Conservation (phyloP, 768 basidiomycete genomes). For the Lentinula edodes region DNA sequence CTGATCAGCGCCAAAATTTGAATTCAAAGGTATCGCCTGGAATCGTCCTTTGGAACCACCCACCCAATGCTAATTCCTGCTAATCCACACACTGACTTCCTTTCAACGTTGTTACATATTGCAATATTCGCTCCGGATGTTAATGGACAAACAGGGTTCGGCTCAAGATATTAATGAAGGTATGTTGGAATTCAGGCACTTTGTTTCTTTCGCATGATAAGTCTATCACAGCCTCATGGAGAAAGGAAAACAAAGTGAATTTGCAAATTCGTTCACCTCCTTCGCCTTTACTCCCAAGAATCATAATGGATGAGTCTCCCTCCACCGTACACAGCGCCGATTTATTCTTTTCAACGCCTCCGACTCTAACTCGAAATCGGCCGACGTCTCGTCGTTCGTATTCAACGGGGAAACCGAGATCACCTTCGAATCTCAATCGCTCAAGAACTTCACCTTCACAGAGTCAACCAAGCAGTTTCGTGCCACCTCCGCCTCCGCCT, state of each 20-base stretch:
- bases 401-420: background rate
- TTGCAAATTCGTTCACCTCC: conserved; percentile 13
- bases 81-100: no score
- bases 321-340: conserved; percentile 17
- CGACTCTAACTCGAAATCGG: conserved; percentile 10
- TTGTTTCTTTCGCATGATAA: background rate
- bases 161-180: background rate
- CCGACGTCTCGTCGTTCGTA: background rate
- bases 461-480: background rate
- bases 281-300: conserved; percentile 11
- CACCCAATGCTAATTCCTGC: no score
- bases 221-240: conserved; percentile 4
- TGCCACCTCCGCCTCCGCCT: conserved; percentile 14
- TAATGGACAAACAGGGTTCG: background rate
- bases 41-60: no score
- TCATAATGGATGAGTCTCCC: conserved; percentile 7
- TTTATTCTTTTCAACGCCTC: conserved; percentile 17
- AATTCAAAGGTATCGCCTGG: no score
- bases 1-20: no score
- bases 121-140: no score
- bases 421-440: conserved; percentile 16
- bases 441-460: conserved; percentile 1
- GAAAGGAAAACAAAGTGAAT: background rate
- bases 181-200: background rate
- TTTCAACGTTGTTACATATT: no score